phyloP scores from a whole-genome alignment of 495 filamentous ascomycete species.

The Neurospora sublineolata region DNA sequence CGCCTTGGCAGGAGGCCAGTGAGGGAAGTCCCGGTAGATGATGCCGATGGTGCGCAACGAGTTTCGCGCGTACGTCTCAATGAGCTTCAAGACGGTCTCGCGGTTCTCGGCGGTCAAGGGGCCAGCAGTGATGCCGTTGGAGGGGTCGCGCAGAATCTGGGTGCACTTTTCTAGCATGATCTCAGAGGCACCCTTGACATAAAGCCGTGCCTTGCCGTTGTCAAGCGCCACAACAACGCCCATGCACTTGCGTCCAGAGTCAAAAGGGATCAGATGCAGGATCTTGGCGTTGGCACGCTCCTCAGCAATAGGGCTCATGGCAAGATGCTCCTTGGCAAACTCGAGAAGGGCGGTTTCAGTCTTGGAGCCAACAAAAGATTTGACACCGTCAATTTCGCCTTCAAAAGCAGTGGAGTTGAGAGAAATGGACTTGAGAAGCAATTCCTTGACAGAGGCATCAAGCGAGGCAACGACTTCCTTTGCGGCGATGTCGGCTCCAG shows the following conservation, averaged over 20 bases:
- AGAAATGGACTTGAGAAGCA: conserved; percentile 64
- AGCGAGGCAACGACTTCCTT: conserved; percentile 38
- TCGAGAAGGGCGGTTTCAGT: conserved; percentile 76
- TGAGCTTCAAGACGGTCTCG: conserved; percentile 50
- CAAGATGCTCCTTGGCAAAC: conserved; percentile 66
- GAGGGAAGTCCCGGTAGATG: conserved; percentile 77
- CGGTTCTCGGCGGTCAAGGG: conserved; percentile 48
- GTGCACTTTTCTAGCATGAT: conserved; percentile 67
- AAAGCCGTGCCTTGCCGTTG: conserved; percentile 55
- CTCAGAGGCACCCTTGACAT: conserved; percentile 84
- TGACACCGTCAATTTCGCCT: conserved; percentile 59
- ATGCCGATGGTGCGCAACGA: conserved; percentile 83
- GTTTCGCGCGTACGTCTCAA: conserved; percentile 64
- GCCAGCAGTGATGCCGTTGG: conserved; percentile 40
- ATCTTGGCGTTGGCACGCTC: conserved; percentile 58
- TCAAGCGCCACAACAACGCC: conserved; percentile 58
- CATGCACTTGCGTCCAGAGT: conserved; percentile 84
- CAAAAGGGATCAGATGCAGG: conserved; percentile 72
- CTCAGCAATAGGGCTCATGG: conserved; percentile 57
- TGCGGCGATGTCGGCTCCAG: conserved; percentile 12
- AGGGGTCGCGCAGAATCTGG: conserved; percentile 60
- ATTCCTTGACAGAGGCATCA: conserved; percentile 43
- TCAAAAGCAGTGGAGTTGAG: conserved; percentile 88
- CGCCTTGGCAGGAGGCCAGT: conserved; percentile 69
- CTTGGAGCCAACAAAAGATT: conserved; percentile 76